Base-by-base conservation (phyloP, 2,329 filamentous ascomycete species). In the Exutisphaerella laricina region DNA sequence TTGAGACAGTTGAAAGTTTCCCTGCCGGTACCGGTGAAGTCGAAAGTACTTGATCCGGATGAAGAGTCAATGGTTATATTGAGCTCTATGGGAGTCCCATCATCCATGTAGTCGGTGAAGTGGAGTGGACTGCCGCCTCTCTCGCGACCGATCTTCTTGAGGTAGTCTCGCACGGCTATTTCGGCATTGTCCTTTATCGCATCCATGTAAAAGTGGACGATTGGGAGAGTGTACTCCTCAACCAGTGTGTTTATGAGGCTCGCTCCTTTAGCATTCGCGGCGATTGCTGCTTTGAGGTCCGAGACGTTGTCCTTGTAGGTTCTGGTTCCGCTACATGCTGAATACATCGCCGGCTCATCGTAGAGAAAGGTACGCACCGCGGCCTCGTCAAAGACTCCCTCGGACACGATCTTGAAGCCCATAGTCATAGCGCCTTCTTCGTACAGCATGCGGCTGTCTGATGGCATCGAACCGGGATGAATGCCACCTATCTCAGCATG, bases 401-500 rank as follows among this genome's bases (percentile, higher is more conserved):
- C 79, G 6, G 79, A 82, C 3, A 92, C 85, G 2, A 94, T 71
- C 66, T 90, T 78, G 50, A 76, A 71, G 2, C 67, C 69, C 55
- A 75, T 73, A 53, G 77, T 77, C 4, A 70, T 66, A 3, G 74
- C 74, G 9, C 75, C 75, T 65, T 78, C 75, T 58, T 78, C 72
- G 53, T 63, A 76, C 1, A 77, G 66, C 49, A 77, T 73, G 31
- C 78, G 75, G 0, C 80, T 85, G 49, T 84, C 78, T 2, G 85
- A 82, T 2, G 87, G 87, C 87, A 92, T 92, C 1, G 81, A 86
- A 0, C 86, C 86, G 0, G 86, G 84, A 0, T 88, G 71, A 32
- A 89, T 88, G 6, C 87, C 87, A 8, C 87, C 87, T 50, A 92
- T 90, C 56, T 92, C 85, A 7, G 85, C 85, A 56, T 90, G 85